A percentile compares a stretch with the other conserved stretches of the same genome.
Evolutionary conservation across 495 filamentous ascomycete species (phyloP).

Genomic region (Neurospora africana): DNA sequence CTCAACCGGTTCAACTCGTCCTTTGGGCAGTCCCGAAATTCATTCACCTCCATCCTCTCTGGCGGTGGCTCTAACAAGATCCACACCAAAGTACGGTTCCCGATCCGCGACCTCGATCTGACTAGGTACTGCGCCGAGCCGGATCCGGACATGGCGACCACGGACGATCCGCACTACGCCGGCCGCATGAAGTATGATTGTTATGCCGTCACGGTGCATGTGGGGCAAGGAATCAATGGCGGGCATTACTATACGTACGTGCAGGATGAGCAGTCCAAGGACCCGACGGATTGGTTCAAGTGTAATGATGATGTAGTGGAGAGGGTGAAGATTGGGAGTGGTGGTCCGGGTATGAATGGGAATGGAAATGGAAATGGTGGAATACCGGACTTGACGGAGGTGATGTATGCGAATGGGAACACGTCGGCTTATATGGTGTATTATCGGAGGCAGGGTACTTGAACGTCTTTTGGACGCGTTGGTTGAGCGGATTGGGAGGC

Average conservation of each 20-base stretch:
- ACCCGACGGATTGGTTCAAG: constrained; percentile 22
- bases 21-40: background rate
- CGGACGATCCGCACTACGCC: constrained; percentile 13
- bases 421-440: constrained; percentile 21
- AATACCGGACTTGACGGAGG: constrained; percentile 8
- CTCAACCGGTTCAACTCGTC: constrained; percentile 19
- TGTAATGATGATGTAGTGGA: constrained; percentile 22
- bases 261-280: constrained; percentile 17
- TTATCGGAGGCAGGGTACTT: constrained; percentile 15
- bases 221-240: constrained; percentile 10
- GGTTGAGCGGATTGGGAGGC: background rate
- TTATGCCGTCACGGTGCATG: constrained; percentile 35
- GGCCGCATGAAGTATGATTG: constrained; percentile 30
- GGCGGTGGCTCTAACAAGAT: constrained; percentile 12
- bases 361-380: constrained; percentile 6
- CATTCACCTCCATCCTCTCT: background rate
- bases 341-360: background rate
- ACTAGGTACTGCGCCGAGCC: constrained; percentile 18
- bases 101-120: constrained; percentile 28
- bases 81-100: constrained; percentile 21
- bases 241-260: constrained; percentile 39
- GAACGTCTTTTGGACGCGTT: background rate
- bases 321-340: constrained; percentile 17
- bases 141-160: constrained; percentile 3
- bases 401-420: constrained; percentile 12